Conservation (phyloP, 2,329 filamentous ascomycete species). For the Furcasterigmium sp. region DNA sequence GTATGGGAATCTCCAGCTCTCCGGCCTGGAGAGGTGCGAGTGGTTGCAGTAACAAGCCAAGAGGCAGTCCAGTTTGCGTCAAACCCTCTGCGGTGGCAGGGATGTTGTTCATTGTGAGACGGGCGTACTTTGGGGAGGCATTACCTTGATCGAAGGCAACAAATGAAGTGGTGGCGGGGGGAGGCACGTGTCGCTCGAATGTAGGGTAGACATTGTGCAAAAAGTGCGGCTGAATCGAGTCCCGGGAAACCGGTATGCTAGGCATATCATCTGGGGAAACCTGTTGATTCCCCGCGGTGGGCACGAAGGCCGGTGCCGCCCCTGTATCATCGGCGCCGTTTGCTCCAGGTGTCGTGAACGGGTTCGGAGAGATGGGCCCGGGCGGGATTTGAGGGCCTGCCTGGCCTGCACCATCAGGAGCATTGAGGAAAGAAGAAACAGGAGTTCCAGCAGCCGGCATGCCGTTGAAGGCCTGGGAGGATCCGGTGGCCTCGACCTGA, state of each 20-base stretch:
- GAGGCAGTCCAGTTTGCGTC: constrained; percentile 71
- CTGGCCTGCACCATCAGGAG: constrained; percentile 38
- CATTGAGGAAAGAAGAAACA: constrained; percentile 32
- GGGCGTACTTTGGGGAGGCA: constrained; percentile 87
- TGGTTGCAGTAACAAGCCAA: constrained; percentile 86
- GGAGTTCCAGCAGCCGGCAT: constrained; percentile 54
- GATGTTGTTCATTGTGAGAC: constrained; percentile 90
- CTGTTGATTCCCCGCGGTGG: constrained; percentile 62
- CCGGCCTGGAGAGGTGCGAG: constrained; percentile 77
- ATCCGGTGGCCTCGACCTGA: constrained; percentile 67
- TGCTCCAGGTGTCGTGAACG: constrained; percentile 11
- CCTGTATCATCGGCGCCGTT: constrained; percentile 28
- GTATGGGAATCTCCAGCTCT: constrained; percentile 80
- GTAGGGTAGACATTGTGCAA: constrained; percentile 87
- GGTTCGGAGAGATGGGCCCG: constrained; percentile 16
- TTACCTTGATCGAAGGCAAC: constrained; percentile 96
- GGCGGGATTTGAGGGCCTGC: constrained; percentile 37
- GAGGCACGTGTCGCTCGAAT: constrained; percentile 88
- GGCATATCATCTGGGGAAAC: constrained; percentile 92
- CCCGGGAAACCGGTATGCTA: constrained; percentile 81
- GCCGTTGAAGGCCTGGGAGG: constrained; percentile 65
- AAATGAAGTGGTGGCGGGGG: constrained; percentile 82
- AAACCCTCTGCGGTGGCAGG: constrained; percentile 78
- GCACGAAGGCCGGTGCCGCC: constrained; percentile 39
- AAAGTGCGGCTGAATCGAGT: constrained; percentile 77